Evolutionary conservation across 2,329 filamentous ascomycete genomes (phyloP).

Genomic region (Epichloe sibirici): DNA sequence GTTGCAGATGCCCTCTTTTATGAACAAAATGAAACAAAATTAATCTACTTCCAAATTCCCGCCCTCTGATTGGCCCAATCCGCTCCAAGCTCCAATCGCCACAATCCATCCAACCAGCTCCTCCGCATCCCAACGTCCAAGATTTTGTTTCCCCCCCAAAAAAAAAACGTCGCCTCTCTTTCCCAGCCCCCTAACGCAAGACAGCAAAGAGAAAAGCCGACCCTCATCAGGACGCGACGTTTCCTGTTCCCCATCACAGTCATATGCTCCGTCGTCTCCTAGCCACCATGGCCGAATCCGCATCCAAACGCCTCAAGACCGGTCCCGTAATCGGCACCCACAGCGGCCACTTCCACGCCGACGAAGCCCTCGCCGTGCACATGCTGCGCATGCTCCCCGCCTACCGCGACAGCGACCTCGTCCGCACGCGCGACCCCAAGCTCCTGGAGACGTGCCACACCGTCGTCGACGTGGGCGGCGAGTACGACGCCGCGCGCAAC

Average conservation of each 20-base stretch:
- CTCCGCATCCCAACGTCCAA: background rate
- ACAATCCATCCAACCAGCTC: background rate
- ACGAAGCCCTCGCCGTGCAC: conserved; percentile 93
- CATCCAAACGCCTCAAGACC: conserved; percentile 69
- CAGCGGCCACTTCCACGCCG: conserved; percentile 97
- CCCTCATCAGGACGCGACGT: too few relatives aligned
- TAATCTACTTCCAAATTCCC: background rate
- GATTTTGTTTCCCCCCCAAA: background rate
- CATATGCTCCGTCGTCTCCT: conserved; percentile 22
- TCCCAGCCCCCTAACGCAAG: background rate
- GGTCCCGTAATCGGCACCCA: conserved; percentile 73
- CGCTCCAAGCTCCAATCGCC: background rate
- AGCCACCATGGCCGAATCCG: conserved; percentile 42
- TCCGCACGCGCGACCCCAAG: conserved; percentile 78
- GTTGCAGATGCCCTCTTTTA: too few relatives aligned
- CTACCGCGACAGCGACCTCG: conserved; percentile 60
- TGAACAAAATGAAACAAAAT: too few relatives aligned
- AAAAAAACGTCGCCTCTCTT: background rate
- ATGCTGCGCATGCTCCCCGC: conserved; percentile 81
- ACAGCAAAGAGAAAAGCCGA: background rate
- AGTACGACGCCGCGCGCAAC: conserved; percentile 65
- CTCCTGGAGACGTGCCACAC: conserved; percentile 76
- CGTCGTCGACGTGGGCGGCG: conserved; percentile 93
- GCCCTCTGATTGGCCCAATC: background rate
- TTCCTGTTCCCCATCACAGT: background rate